These are phyloP conservation scores for Magnusiomyces fungicola DNA, from an alignment of 1,139 yeast genomes.

Conservation along the genomic window DNA sequence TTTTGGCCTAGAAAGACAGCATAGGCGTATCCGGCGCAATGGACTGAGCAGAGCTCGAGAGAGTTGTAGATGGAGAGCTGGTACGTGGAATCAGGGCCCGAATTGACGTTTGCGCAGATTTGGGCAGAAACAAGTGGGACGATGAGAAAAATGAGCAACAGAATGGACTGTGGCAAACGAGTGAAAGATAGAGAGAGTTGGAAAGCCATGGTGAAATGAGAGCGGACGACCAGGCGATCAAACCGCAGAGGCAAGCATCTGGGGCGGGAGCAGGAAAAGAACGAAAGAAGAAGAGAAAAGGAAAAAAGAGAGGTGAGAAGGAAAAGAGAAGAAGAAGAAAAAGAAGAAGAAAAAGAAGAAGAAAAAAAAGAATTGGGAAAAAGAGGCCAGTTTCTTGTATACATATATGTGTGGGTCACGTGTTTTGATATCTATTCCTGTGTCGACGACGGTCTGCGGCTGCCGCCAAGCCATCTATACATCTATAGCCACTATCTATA, in stretches of 20 bases:
- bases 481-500: too few species aligned
- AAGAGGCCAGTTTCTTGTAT: too few species aligned
- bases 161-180: background rate
- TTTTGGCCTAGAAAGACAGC: conserved; percentile 46
- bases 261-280: too few species aligned
- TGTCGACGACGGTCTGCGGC: too few species aligned
- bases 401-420: background rate
- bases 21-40: conserved; percentile 48
- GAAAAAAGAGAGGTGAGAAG: background rate
- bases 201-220: too few species aligned
- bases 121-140: conserved; percentile 15
- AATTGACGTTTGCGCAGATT: conserved; percentile 44
- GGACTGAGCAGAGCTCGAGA: conserved; percentile 47
- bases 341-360: background rate
- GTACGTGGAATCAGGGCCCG: conserved; percentile 29
- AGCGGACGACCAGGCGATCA: too few species aligned
- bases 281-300: conserved; percentile 1
- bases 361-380: background rate
- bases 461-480: too few species aligned
- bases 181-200: background rate
- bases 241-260: too few species aligned
- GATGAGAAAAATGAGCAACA: background rate
- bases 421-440: too few species aligned
- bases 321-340: background rate
- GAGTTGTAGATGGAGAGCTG: conserved; percentile 39